phyloP scores from a whole-genome alignment of 2,329 filamentous ascomycete genomes.

The Calonectria multiphialidica region DNA sequence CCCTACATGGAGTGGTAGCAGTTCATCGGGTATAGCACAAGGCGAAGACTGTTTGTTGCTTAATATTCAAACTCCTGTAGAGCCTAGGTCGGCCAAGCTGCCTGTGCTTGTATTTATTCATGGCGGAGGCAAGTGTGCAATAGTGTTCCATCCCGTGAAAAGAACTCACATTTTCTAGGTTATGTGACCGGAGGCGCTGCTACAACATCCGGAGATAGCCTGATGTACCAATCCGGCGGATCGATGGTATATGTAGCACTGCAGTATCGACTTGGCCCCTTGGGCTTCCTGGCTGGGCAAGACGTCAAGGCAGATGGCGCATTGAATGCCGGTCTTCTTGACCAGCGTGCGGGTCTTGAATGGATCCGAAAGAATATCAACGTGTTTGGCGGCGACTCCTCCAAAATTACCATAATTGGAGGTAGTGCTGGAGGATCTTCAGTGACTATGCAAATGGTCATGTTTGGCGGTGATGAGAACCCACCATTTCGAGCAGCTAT shows the following conservation, averaged over 20 bases:
- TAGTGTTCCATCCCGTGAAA: neutral
- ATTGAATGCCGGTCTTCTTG: neutral
- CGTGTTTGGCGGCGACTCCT: neutral
- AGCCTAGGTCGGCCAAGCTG: neutral
- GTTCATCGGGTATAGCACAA: neutral
- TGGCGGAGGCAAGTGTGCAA: neutral
- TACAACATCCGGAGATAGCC: neutral
- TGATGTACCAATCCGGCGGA: neutral
- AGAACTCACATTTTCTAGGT: neutral
- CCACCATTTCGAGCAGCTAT: neutral
- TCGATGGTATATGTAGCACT: neutral
- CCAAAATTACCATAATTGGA: neutral
- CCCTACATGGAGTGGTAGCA: neutral
- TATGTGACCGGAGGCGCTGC: neutral
- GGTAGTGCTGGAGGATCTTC: neutral
- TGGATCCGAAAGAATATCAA: neutral
- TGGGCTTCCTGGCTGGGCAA: neutral
- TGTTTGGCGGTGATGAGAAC: neutral
- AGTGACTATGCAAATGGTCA: constrained; percentile 2
- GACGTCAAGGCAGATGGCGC: neutral
- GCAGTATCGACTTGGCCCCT: neutral
- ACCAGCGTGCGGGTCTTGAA: neutral
- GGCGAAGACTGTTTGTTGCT: neutral
- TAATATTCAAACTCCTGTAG: neutral
- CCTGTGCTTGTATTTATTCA: neutral